Base-by-base conservation (phyloP, 371 early-diverging fungal genomes). In the Mortierella sp. region DNA sequence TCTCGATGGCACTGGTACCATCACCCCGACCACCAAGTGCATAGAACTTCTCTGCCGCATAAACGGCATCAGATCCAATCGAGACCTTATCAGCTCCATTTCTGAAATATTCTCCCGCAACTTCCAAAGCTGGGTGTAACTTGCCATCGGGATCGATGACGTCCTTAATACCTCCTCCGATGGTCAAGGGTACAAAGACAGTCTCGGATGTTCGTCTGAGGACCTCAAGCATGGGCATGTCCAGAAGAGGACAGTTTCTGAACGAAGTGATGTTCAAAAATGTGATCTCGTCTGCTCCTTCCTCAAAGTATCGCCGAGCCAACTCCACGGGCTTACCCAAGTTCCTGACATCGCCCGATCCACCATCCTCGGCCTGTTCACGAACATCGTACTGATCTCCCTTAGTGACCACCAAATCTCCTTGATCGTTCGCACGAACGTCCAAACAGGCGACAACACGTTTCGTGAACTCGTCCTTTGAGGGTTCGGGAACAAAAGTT, bases 371-470 rank as follows among this genome's bases (percentile, higher is more conserved):
- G 2, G 72, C 52, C 27, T 83, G 81, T 68, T 98, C 98, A 21
- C 98, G 92, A 1, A 99, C 98, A 72, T 98, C 98, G 83, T 99
- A 98, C 75, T 98, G 97, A 79, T 99, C 98, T 28, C 99, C 99
- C 81, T 99, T 99, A 23, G 99, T 99, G 7, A 98, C 99, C 11
- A 99, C 98, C 41, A 99, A 81, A 79, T 97, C 97, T 26, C 98
- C 98, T 30, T 84, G 76, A 79, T 99, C 99, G 81, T 99, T 97
- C 28, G 96, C 86, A 30, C 99, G 92, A 4, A 99, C 98, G 72
- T 99, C 99, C 64, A 99, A 83, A 73, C 99, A 99, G 27, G 99
- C 98, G 69, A 99, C 94, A 43, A 99, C 92, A 50, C 99, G 92
- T 64, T 90, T 89, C 6, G 93, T 92, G 51, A 97, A 84, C n/a